Percentiles rank a stretch among this genome's conserved stretches.
These are phyloP conservation scores for Sporothrix pallida DNA, from an alignment of 2,329 filamentous ascomycete genomes.

Conservation along the genomic window DNA sequence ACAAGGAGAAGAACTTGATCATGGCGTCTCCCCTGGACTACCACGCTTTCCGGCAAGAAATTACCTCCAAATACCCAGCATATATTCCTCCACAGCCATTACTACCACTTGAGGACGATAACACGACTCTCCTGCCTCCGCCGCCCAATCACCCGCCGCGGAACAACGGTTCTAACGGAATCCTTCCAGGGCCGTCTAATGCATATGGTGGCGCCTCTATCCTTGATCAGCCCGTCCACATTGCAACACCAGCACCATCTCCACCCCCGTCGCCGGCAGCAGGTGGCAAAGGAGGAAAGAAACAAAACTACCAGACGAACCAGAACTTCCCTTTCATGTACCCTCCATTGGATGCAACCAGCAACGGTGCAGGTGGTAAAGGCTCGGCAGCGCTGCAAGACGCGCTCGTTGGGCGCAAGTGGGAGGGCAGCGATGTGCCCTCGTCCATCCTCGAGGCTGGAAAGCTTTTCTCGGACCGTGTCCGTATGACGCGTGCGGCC, in stretches of 20 bases:
- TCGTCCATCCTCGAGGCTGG: slow-evolving; percentile 95
- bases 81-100: slow-evolving; percentile 87
- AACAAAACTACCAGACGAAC: slow-evolving; percentile 99
- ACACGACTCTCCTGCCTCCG: slow-evolving; percentile 87
- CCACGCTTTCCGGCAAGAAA: slow-evolving; percentile 93
- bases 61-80: slow-evolving; percentile 95
- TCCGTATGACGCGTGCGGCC: slow-evolving; percentile 89
- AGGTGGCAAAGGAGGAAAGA: slow-evolving; percentile 93
- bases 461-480: slow-evolving; percentile 85
- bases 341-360: slow-evolving; percentile 85
- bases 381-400: slow-evolving; percentile 82
- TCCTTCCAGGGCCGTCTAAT: slow-evolving; percentile 62
- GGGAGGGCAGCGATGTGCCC: slow-evolving; percentile 94
- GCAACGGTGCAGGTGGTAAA: slow-evolving; percentile 89
- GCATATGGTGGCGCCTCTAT: slow-evolving; percentile 74
- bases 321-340: slow-evolving; percentile 99
- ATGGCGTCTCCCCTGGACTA: slow-evolving; percentile 95
- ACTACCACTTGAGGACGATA: slow-evolving; percentile 86
- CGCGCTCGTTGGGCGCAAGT: slow-evolving; percentile 77
- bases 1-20: slow-evolving; percentile 76
- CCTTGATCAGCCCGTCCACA: slow-evolving; percentile 93
- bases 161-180: slow-evolving; percentile 64
- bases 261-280: slow-evolving; percentile 87
- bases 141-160: slow-evolving; percentile 75
- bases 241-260: slow-evolving; percentile 95